Evolutionary conservation across 441 rosid genomes (phyloP).

Genomic region (Gossypium lobatum): DNA sequence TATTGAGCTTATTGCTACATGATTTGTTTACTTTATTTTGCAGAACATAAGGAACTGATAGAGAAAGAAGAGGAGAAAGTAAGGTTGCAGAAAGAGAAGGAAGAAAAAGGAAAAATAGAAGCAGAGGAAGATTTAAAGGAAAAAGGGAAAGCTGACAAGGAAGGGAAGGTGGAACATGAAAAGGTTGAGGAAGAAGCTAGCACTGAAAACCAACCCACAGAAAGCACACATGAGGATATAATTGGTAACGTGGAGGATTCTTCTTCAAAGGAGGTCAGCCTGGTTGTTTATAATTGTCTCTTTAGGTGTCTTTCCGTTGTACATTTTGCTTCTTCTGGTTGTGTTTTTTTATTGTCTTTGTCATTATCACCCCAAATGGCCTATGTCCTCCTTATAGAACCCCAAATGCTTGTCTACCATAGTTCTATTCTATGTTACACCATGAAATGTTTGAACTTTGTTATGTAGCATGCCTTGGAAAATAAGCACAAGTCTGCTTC

Average conservation of each 20-base stretch:
- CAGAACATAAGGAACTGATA: constrained; percentile 83
- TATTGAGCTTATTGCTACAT: neutral
- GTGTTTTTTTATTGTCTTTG: constrained; percentile 1
- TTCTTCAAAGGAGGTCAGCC: constrained; percentile 48
- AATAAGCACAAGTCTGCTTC: constrained; percentile 31
- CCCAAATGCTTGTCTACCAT: neutral
- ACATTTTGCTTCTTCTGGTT: neutral
- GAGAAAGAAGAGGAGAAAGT: constrained; percentile 86
- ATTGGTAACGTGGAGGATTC: constrained; percentile 52
- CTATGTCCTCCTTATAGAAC: neutral
- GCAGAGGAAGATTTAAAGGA: constrained; percentile 32
- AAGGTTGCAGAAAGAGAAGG: constrained; percentile 69
- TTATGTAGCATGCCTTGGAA: constrained; percentile 35
- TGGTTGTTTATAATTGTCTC: neutral
- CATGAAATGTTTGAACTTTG: constrained; percentile 18
- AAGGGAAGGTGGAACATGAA: constrained; percentile 34
- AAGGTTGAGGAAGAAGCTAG: constrained; percentile 25
- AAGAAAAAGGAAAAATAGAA: constrained; percentile 66
- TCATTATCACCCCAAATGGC: constrained; percentile 1
- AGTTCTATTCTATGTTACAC: neutral
- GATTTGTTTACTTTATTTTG: constrained; percentile 2
- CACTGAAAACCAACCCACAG: constrained; percentile 31
- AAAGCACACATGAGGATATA: constrained; percentile 29
- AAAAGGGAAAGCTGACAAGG: constrained; percentile 29
- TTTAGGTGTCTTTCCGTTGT: neutral